A percentile compares a stretch with the other conserved stretches of the same genome.
These are phyloP conservation scores for Cylindrotheca closterium DNA, from an alignment of 108 stramenopile genomes.

Conservation along the genomic window DNA sequence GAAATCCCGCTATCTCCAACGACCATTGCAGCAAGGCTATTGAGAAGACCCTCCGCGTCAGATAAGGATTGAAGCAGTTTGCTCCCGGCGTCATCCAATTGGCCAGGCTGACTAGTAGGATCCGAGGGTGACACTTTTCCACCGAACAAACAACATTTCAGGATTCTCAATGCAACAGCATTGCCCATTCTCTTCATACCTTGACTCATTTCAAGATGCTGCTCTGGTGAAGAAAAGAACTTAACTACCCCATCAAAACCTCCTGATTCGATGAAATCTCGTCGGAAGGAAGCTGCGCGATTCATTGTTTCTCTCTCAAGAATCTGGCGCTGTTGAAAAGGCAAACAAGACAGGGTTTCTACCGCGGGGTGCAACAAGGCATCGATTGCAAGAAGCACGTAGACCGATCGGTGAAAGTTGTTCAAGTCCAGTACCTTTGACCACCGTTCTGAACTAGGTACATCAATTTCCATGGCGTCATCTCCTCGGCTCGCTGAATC, in stretches of 20 bases:
- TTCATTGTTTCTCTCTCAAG: slow-evolving; percentile 39
- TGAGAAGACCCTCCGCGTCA: slow-evolving; percentile 62
- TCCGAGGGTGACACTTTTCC: slow-evolving; percentile 3
- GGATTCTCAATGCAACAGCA: slow-evolving; percentile 79
- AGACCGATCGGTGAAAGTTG: slow-evolving; percentile 83
- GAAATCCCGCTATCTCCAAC: slow-evolving; percentile 74
- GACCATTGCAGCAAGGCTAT: slow-evolving; percentile 72
- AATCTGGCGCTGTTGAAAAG: slow-evolving; percentile 17
- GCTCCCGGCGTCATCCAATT: slow-evolving; percentile 54
- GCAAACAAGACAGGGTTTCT: slow-evolving; percentile 66
- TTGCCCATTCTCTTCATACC: slow-evolving; percentile 79
- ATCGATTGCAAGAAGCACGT: slow-evolving; percentile 92
- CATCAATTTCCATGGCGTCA: slow-evolving; percentile 76
- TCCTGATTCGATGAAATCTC: slow-evolving; percentile 84
- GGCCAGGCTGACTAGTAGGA: neutral
- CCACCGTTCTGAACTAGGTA: slow-evolving; percentile 52
- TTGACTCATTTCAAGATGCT: slow-evolving; percentile 40
- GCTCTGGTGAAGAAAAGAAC: slow-evolving; percentile 68
- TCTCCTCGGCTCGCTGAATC: neutral
- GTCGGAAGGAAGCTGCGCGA: slow-evolving; percentile 56
- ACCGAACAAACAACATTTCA: slow-evolving; percentile 80
- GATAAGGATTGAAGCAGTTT: slow-evolving; percentile 55
- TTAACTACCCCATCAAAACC: slow-evolving; percentile 85
- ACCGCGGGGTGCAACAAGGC: slow-evolving; percentile 86
- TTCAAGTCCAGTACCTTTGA: slow-evolving; percentile 62